These are phyloP conservation scores for Cladosporium sp. DNA, from an alignment of 2,329 filamentous ascomycete genomes.

Conservation along the genomic window DNA sequence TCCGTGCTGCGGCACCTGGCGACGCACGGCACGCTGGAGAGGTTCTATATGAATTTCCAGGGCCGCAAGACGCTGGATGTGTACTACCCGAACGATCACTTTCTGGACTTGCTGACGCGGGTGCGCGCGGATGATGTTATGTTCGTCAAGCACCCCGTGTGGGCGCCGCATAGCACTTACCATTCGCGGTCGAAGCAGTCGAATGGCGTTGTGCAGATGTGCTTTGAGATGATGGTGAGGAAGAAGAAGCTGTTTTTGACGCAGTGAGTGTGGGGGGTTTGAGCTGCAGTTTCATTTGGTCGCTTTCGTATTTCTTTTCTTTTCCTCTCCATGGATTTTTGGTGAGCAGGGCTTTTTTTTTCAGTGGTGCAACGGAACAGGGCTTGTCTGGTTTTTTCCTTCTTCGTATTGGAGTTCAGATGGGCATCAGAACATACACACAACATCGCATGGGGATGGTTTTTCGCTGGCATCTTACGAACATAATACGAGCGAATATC, in stretches of 20 bases:
- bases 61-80: constrained; percentile 42
- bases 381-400: not conserved
- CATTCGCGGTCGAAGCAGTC: constrained; percentile 39
- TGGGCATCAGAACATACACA: constrained; percentile 1
- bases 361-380: not conserved
- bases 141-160: constrained; percentile 36
- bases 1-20: constrained; percentile 48
- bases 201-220: constrained; percentile 34
- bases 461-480: not conserved
- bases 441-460: not conserved
- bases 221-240: constrained; percentile 41
- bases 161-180: constrained; percentile 29
- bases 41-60: constrained; percentile 45
- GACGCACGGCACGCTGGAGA: constrained; percentile 45
- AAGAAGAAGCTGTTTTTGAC: constrained; percentile 39
- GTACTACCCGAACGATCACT: constrained; percentile 42
- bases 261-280: not conserved
- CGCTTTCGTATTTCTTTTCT: not conserved
- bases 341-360: not conserved
- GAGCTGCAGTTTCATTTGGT: no score
- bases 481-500: not conserved
- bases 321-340: not conserved
- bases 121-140: constrained; percentile 48
- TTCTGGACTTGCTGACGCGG: constrained; percentile 48
- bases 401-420: not conserved